These are phyloP conservation scores for Hebeloma cylindrosporum DNA, from an alignment of 768 basidiomycete genomes.

Conservation along the genomic window DNA sequence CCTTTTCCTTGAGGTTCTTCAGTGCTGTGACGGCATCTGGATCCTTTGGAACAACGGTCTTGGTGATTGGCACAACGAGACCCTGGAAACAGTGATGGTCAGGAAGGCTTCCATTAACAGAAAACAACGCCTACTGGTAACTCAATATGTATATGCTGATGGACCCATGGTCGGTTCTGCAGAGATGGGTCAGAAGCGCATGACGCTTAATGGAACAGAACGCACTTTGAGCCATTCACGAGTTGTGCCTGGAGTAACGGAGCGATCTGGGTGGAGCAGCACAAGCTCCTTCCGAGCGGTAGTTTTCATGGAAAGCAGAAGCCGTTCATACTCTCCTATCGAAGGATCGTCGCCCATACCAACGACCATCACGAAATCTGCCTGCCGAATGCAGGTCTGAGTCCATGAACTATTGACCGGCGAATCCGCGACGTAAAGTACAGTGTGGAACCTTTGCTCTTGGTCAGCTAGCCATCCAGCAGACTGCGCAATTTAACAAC, in stretches of 20 bases:
- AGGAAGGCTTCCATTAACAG: constrained; percentile 1
- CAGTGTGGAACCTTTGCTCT: constrained; percentile 90
- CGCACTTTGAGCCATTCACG: constrained; percentile 91
- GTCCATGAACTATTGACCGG: constrained; percentile 97
- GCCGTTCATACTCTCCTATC: constrained; percentile 91
- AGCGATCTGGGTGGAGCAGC: constrained; percentile 88
- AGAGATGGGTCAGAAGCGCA: constrained; percentile 8
- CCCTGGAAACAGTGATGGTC: constrained; percentile 48
- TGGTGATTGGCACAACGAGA: constrained; percentile 62
- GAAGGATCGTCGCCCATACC: constrained; percentile 92
- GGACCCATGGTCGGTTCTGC: constrained; percentile 93
- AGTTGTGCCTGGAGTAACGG: constrained; percentile 87
- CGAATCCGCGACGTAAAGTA: constrained; percentile 95
- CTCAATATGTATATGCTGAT: constrained; percentile 95
- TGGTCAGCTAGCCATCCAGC: constrained; percentile 91
- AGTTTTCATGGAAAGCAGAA: constrained; percentile 93
- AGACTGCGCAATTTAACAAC: constrained; percentile 27
- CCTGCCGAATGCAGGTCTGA: constrained; percentile 96
- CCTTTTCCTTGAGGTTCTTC: constrained; percentile 90
- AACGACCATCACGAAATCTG: constrained; percentile 91
- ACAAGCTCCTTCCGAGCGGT: constrained; percentile 98
- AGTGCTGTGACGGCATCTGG: constrained; percentile 86
- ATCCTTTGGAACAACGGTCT: constrained; percentile 65
- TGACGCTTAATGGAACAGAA: neutral
- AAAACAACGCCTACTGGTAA: constrained; percentile 55